A percentile compares a stretch with the other conserved stretches of the same genome.
Conservation (phyloP, 1,284 basidiomycete species). For the Cryptococcus maquisensis region DNA sequence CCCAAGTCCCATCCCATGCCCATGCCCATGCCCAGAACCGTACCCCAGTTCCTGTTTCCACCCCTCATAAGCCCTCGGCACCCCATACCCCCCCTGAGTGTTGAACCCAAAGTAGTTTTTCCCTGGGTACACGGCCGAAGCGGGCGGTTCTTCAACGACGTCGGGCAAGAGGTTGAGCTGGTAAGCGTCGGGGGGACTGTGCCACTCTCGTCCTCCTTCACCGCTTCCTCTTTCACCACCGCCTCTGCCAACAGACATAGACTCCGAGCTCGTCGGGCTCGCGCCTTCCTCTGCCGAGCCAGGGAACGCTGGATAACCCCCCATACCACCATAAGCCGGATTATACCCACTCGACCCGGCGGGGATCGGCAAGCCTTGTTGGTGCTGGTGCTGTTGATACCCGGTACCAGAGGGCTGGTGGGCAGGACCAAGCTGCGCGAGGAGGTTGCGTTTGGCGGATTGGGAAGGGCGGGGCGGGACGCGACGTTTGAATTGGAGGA, state of each 20-base stretch:
- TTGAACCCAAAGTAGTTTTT: not conserved
- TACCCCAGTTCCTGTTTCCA: not conserved
- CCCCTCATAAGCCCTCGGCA: not conserved
- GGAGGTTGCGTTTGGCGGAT: slow-evolving; percentile 28
- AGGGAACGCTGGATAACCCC: too few relatives aligned
- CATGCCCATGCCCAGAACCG: too few relatives aligned
- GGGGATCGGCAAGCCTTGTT: too few relatives aligned
- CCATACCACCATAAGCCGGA: too few relatives aligned
- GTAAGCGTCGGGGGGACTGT: slow-evolving; percentile 27
- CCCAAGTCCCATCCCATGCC: too few relatives aligned
- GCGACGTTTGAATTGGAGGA: slow-evolving; percentile 84
- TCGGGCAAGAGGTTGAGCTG: slow-evolving; percentile 18
- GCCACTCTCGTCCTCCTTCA: slow-evolving; percentile 3
- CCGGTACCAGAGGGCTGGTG: too few relatives aligned
- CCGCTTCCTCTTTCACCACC: slow-evolving; percentile 13
- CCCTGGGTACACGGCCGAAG: slow-evolving; percentile 2
- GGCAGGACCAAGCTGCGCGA: too few relatives aligned
- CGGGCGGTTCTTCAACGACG: slow-evolving; percentile 13
- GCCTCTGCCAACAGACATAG: not conserved
- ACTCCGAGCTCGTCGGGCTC: slow-evolving; percentile 22
- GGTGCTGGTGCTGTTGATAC: too few relatives aligned
- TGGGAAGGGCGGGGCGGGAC: slow-evolving; percentile 81
- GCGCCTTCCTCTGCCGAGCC: slow-evolving; percentile 8
- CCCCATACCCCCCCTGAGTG: not conserved
- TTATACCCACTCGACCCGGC: too few relatives aligned